Evolutionary conservation across 768 basidiomycete species (phyloP), one percentile per base, ranked within the genome.

Genomic region (Sporobolomyces phaffii): DNA sequence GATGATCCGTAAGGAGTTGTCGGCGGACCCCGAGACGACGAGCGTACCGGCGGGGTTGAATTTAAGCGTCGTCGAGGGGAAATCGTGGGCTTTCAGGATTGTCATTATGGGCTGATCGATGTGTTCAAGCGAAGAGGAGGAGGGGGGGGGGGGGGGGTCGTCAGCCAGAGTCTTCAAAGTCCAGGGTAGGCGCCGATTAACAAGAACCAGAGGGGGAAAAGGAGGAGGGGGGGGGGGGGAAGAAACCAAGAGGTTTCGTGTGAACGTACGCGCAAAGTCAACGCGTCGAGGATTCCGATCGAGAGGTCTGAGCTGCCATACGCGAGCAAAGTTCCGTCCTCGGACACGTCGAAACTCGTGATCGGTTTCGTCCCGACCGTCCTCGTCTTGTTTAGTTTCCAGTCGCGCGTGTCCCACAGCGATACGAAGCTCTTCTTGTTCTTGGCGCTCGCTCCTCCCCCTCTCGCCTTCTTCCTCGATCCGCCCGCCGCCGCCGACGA

Each of bases 41-140:
- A 93, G 71, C n/a, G 81, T 84, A 17, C 87, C 86, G 9, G 85
- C 81, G 2, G 91, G 87, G 75, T 88, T 94, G 81, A 99, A 99
- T 64, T 84, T 84, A 61, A 99, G 78, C 6, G 88, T 85, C 1
- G 96, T 98, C 8, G 90, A 85, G 6, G 96, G 89, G 77, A 98
- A 91, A 65, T 93, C 91, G 77, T 98, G 94, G 0, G 96, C 89
- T 78, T 89, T 90, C 64, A 97, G 80, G 68, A 99, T 96, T 24
- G 86, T 86, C 34, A 90, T 78, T 17, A 91, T 76, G 1, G 92
- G 93, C 93, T 98, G 33, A 9, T 6, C 10, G 6, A n/a, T 4
- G 15, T 8, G n/a, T 10, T n/a, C 54, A 56, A 5, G 4, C 24
- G 20, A 17, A 28, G 31, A 53, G 64, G 26, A 68, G 49, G 57